Evolutionary conservation across 495 filamentous ascomycete genomes (phyloP).

Genomic region (Rhizodiscina lignyota): DNA sequence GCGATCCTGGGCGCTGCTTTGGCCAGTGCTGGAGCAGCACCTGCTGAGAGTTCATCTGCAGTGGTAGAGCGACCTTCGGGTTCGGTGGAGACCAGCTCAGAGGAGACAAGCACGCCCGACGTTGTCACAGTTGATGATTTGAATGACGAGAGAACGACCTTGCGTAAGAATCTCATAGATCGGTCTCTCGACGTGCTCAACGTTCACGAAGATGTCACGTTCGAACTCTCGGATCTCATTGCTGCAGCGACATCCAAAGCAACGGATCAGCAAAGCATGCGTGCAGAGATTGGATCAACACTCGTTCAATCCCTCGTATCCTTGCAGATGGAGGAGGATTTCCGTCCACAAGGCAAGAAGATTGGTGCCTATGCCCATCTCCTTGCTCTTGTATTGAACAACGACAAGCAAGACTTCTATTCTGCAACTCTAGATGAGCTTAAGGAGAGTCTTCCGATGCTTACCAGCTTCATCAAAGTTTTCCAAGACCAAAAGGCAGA

Average conservation of each 20-base stretch:
- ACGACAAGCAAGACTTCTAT: constrained; percentile 73
- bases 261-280: constrained; percentile 41
- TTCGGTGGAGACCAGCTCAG: not conserved
- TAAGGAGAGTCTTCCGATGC: constrained; percentile 56
- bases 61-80: no score
- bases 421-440: constrained; percentile 55
- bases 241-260: constrained; percentile 56
- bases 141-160: constrained; percentile 52
- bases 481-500: constrained; percentile 47
- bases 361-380: constrained; percentile 90
- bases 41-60: no score
- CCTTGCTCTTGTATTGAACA: constrained; percentile 50
- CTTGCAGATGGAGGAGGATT: constrained; percentile 55
- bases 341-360: constrained; percentile 54
- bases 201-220: constrained; percentile 73
- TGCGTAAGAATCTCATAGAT: constrained; percentile 69
- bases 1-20: no score
- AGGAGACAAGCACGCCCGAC: constrained; percentile 18
- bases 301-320: constrained; percentile 81
- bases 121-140: constrained; percentile 63
- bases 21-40: no score
- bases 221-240: constrained; percentile 81
- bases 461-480: constrained; percentile 68
- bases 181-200: constrained; percentile 80
- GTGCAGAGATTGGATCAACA: constrained; percentile 63